A percentile compares a stretch with the other conserved stretches of the same genome.
Conservation (phyloP, 345 rosid species). For the Salix koriyanagi region DNA sequence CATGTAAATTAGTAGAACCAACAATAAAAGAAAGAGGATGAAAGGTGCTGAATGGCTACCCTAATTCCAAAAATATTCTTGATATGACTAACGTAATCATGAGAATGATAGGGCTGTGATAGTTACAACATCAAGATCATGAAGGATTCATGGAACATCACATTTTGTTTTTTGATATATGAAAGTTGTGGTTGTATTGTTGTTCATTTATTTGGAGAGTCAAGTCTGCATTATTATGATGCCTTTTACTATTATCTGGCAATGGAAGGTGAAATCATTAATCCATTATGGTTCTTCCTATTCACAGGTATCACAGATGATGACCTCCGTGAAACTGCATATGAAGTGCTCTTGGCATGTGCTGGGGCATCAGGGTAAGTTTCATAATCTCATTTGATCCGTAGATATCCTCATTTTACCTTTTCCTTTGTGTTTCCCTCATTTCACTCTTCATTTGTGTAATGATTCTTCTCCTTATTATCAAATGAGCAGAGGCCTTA, state of each 20-base stretch:
- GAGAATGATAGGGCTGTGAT: background rate
- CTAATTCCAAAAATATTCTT: no score
- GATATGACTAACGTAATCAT: background rate
- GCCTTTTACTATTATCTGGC: background rate
- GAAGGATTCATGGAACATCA: no score
- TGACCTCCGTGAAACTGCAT: constrained; percentile 93
- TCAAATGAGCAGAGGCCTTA: constrained; percentile 59
- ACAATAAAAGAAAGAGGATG: background rate
- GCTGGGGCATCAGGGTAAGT: constrained; percentile 96
- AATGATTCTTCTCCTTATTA: background rate
- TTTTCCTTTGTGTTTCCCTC: background rate
- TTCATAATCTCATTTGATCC: constrained; percentile 6
- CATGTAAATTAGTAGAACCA: no score
- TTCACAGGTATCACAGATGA: constrained; percentile 79
- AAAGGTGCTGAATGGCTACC: background rate
- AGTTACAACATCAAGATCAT: background rate
- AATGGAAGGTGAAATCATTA: background rate
- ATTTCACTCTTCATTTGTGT: constrained; percentile 7
- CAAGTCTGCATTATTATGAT: background rate
- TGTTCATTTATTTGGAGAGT: background rate
- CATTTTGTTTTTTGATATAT: no score
- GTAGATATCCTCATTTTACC: no score
- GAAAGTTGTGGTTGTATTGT: background rate
- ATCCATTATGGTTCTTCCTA: background rate
- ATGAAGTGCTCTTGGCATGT: constrained; percentile 86